Evolutionary conservation across 768 basidiomycete species (phyloP), one percentile per base, ranked within the genome.

Genomic region (Brasilioporus rufonigricans): DNA sequence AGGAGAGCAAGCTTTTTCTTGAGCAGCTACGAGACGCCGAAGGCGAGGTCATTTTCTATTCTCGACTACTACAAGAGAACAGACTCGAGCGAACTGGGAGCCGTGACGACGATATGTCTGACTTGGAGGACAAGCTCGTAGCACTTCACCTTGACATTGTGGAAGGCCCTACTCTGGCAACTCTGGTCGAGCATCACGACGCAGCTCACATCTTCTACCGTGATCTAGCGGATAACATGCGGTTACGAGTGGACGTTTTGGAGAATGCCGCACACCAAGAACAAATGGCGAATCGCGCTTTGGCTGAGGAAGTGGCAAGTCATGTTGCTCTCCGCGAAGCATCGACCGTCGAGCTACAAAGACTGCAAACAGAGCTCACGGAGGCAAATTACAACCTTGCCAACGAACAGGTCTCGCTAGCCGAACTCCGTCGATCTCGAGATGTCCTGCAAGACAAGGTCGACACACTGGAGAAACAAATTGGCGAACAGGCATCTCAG

Each of bases 1-100:
- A 84, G 14, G 76, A 82, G 48, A 87, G 80, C 57, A 56, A 56
- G 12, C 61, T 80, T 8, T 72, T 89, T 26, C 24, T 39, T 4
- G 53, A 57, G 21, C 66, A 63, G 21, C 50, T 68, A 23, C 51
- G 50, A 19, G 61, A 61, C 12, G 40, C 31, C 3, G 60, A 61
- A 41, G 53, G 61, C 35, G 71, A 66, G 39, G 48, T 23, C 10
- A 12, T 45, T 5, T 57, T 61, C 39, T 62, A 61, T 40, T 55
- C 53, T 23, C 53, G 52, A 31, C 44, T 60, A 1, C 23, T 62
- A 14, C 52, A 48, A 4, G 58, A 61, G 27, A 57, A 52, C 23
- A 44, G 29, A 21, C 44, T 44, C 14, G 47, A 51, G 29, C 50
- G 36, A 29, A 44, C 29, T 16, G 2, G 31, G 8, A 36, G 19